Percentiles rank a stretch among this genome's conserved stretches.
phyloP scores from a whole-genome alignment of 208 protist genomes.

The Leishmania guyanensis region DNA sequence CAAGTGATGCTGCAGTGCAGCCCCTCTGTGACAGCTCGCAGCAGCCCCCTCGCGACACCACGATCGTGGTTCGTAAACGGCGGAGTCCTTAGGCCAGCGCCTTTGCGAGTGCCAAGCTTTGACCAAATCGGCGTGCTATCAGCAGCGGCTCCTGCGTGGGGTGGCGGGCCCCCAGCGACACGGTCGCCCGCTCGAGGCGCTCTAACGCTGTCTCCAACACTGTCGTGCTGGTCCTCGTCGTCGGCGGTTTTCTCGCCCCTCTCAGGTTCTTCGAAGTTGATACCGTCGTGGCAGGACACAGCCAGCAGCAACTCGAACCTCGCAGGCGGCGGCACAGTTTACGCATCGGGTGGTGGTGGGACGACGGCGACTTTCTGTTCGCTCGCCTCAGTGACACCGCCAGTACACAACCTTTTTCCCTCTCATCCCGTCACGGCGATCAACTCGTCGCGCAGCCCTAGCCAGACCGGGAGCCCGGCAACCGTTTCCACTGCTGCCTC shows the following conservation, averaged over 20 bases:
- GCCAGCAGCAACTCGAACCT: background rate
- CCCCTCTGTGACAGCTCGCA: constrained; percentile 8
- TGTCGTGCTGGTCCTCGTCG: constrained; percentile 25
- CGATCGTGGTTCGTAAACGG: constrained; percentile 7
- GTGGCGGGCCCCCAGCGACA: background rate
- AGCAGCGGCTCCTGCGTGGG: background rate
- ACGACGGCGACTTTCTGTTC: constrained; percentile 10
- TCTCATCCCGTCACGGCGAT: constrained; percentile 2
- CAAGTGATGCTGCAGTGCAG: constrained; percentile 27
- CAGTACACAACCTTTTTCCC: constrained; percentile 5
- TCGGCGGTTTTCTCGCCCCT: constrained; percentile 21
- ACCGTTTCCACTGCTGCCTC: background rate
- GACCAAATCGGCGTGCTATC: background rate
- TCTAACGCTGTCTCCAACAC: constrained; percentile 11
- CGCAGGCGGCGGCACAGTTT: background rate
- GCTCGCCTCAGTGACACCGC: background rate
- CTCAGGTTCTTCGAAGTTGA: constrained; percentile 11
- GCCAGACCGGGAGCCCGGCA: constrained; percentile 7
- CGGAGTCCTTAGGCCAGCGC: constrained; percentile 7
- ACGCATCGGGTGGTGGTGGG: background rate
- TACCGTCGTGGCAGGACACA: constrained; percentile 16
- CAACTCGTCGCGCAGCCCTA: background rate
- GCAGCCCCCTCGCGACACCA: constrained; percentile 24
- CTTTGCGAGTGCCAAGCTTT: constrained; percentile 8
- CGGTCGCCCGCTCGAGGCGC: background rate